A percentile compares a stretch with the other conserved stretches of the same genome.
Conservation (phyloP, 1,139 yeast species). For the Yamadazyma diddensiae region DNA sequence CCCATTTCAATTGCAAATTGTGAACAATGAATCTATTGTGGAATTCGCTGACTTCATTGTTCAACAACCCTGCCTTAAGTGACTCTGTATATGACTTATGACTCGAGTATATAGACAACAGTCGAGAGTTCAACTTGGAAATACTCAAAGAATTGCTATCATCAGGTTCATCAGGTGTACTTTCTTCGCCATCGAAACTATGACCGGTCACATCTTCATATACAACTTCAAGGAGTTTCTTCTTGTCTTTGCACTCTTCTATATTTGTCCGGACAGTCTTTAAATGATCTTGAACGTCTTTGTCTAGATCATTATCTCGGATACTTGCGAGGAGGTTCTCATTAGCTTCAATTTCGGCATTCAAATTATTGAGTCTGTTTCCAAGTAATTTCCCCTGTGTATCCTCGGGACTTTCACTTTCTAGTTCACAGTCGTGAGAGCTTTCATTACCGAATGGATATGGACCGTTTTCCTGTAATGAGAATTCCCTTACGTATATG, state of each 20-base stretch:
- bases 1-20: constrained; percentile 78
- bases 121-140: constrained; percentile 13
- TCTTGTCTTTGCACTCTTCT: constrained; percentile 10
- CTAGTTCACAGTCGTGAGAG: constrained; percentile 68
- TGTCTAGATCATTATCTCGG: constrained; percentile 12
- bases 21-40: constrained; percentile 80
- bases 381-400: constrained; percentile 46
- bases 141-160: constrained; percentile 5
- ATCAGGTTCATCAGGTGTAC: constrained; percentile 9
- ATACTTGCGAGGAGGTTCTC: constrained; percentile 28
- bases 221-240: constrained; percentile 10
- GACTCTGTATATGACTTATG: constrained; percentile 28
- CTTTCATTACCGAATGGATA: constrained; percentile 69
- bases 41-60: constrained; percentile 38
- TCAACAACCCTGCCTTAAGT: constrained; percentile 27
- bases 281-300: constrained; percentile 7
- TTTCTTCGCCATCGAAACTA: not conserved
- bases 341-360: constrained; percentile 39
- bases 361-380: constrained; percentile 41
- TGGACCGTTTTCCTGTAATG: constrained; percentile 46
- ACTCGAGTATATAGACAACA: constrained; percentile 27
- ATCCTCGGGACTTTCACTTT: constrained; percentile 50
- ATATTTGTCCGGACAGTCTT: constrained; percentile 7
- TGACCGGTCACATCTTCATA: constrained; percentile 14
- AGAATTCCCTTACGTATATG: constrained; percentile 65